Conservation (phyloP, 495 filamentous ascomycete genomes). For the Tetracladium setigerum region DNA sequence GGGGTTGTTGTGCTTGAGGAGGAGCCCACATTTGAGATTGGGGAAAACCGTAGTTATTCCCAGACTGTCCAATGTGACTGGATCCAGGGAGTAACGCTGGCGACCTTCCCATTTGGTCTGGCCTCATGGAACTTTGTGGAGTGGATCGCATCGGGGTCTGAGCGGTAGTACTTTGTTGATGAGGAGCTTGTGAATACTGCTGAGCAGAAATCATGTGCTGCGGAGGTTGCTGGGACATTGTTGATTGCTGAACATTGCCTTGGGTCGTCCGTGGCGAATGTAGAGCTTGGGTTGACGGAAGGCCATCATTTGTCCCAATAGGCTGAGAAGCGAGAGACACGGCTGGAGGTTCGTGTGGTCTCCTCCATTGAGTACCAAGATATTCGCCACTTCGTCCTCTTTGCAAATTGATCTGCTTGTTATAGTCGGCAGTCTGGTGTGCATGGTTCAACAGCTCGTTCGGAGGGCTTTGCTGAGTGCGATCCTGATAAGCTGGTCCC, state of each 20-base stretch:
- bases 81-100: conserved; percentile 14
- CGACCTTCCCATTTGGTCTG: conserved; percentile 22
- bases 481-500: conserved; percentile 83
- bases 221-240: conserved; percentile 17
- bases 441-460: conserved; percentile 85
- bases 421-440: conserved; percentile 81
- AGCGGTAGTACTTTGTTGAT: conserved; percentile 21
- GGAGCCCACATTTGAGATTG: conserved; percentile 25
- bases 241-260: conserved; percentile 19
- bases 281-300: conserved; percentile 28
- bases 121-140: conserved; percentile 17
- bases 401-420: conserved; percentile 69
- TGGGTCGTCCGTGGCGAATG: conserved; percentile 21
- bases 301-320: conserved; percentile 32
- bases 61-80: conserved; percentile 12
- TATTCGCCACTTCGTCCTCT: conserved; percentile 68
- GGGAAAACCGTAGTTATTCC: conserved; percentile 18
- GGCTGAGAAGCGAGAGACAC: conserved; percentile 31
- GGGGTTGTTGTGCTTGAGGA: conserved; percentile 19
- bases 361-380: conserved; percentile 67
- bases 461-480: conserved; percentile 68
- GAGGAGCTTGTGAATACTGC: conserved; percentile 21
- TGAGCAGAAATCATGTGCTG: conserved; percentile 21
- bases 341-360: conserved; percentile 62
- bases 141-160: conserved; percentile 21